Base-by-base conservation (phyloP, 140 eudicot genomes). In the Oenanthe javanica region DNA sequence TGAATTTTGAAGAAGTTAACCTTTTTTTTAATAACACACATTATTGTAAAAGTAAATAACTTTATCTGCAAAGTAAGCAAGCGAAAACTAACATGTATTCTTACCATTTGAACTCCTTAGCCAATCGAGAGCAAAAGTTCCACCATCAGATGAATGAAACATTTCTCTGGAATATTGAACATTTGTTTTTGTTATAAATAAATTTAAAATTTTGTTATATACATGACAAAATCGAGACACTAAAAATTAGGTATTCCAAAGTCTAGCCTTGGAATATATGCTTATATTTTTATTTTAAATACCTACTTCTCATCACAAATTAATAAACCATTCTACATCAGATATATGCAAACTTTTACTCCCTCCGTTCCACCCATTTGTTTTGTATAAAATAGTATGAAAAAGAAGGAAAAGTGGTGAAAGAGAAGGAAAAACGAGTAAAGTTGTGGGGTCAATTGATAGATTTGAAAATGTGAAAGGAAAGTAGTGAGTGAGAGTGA, bases 71-170 rank as follows among this genome's bases (percentile, higher is more conserved):
- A 42, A 16, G 3, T 6, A 19, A 57, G 40, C 46, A 12, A 3
- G 21, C 47, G 10, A 31, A 43, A 40, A 71, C 4, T 71, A 71
- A 5, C 16, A 16, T 72, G 16, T 45, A 72, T n/a, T 48, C 47
- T 78, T 91, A 74, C 78, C 97, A 84, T 93, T 97, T 76, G 86
- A 84, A 77, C 85, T 89, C 83, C 79, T 79, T 51, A 94, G 91
- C 97, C 99, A 94, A 86, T 94, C 99, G 82, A 94, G 83, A 83
- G 97, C 99, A 72, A 94, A 81, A 27, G 90, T 88, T 76, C 99
- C 99, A 79, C 99, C 99, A 83, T 94, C 99, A 79, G 97, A 89
- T 79, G 96, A 89, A 84, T 84, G 89, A 87, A 92, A 94, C 77
- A 94, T 57, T 83, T 90, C 83, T 81, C 99, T 94, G 97, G 10